Evolutionary conservation across 1,284 basidiomycete species (phyloP).

Genomic region (Leucocoprinus gongylophorus): DNA sequence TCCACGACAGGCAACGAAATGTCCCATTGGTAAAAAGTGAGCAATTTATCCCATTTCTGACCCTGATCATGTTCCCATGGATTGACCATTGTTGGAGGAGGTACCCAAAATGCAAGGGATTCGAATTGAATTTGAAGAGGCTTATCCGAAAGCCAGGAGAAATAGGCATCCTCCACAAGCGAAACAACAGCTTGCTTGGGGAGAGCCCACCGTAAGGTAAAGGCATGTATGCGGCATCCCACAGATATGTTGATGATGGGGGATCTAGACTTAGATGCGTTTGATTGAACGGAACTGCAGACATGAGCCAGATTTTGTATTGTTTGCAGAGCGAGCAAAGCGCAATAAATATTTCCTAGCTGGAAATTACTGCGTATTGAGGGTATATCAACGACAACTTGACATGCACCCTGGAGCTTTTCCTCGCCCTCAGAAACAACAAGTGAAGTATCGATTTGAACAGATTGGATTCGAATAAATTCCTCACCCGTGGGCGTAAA

Average conservation of each 20-base stretch:
- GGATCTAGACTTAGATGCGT: constrained; percentile 1
- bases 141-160: constrained; percentile 26
- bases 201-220: constrained; percentile 44
- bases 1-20: constrained; percentile 30
- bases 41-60: constrained; percentile 74
- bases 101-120: constrained; percentile 25
- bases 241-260: background rate
- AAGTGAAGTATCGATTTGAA: constrained; percentile 34
- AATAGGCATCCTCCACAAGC: constrained; percentile 39
- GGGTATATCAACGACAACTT: constrained; percentile 35
- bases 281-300: constrained; percentile 12
- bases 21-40: constrained; percentile 55
- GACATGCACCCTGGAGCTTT: constrained; percentile 29
- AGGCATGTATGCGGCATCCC: constrained; percentile 25
- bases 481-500: constrained; percentile 37
- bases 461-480: constrained; percentile 40
- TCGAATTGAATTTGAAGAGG: constrained; percentile 36
- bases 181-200: constrained; percentile 42
- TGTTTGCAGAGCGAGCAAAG: constrained; percentile 58
- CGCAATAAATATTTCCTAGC: constrained; percentile 69
- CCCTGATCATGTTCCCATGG: constrained; percentile 24
- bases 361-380: constrained; percentile 45
- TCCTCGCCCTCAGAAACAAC: constrained; percentile 20
- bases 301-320: constrained; percentile 39
- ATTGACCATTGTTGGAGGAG: constrained; percentile 27